phyloP scores from a whole-genome alignment of 345 rosid species.

The Eucalyptus coolabah region DNA sequence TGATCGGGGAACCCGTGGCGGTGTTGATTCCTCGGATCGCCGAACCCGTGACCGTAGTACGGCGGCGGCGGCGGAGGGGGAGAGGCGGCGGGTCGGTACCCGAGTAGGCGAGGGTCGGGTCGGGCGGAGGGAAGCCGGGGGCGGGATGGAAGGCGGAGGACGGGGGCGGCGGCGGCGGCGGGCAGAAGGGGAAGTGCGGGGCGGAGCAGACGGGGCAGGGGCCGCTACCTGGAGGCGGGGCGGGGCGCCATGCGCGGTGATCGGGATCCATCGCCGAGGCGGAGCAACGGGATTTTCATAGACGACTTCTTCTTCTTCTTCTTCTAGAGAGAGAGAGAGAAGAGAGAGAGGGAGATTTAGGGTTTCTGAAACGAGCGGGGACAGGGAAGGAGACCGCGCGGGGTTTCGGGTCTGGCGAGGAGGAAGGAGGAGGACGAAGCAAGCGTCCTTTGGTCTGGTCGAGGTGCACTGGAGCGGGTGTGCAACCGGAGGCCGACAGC shows the following conservation, averaged over 20 bases:
- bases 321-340: background rate
- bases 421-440: background rate
- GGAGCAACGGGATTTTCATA: background rate
- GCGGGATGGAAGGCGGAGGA: constrained; percentile 4
- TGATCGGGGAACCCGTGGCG: constrained; percentile 26
- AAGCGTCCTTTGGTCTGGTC: background rate
- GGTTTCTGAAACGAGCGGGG: background rate
- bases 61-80: background rate
- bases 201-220: constrained; percentile 50
- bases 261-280: background rate
- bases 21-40: constrained; percentile 9
- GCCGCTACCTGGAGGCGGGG: constrained; percentile 22
- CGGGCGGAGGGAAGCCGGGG: constrained; percentile 28
- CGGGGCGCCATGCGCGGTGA: constrained; percentile 49
- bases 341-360: background rate
- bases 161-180: constrained; percentile 14
- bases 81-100: background rate
- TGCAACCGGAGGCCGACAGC: background rate
- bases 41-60: background rate
- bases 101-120: background rate
- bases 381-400: background rate
- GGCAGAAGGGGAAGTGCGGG: constrained; percentile 77
- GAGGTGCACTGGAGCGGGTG: background rate
- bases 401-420: background rate
- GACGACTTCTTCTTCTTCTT: background rate